A percentile compares a stretch with the other conserved stretches of the same genome.
These are phyloP conservation scores for Suhomyces terraborum DNA, from an alignment of 1,139 yeast genomes.

Conservation along the genomic window DNA sequence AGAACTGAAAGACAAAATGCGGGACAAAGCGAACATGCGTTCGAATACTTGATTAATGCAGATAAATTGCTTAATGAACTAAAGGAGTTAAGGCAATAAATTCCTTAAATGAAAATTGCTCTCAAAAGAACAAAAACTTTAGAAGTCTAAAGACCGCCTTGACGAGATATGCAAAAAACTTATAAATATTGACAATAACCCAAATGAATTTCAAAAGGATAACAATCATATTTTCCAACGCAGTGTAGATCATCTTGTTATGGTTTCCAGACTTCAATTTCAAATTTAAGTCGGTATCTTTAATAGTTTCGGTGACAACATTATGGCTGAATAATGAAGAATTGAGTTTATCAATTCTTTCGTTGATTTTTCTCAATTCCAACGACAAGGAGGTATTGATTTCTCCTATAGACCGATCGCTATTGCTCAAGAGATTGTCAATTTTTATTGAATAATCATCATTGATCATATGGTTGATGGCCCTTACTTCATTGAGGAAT, in stretches of 20 bases:
- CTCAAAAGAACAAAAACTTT: conserved; percentile 28
- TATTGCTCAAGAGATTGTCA: conserved; percentile 66
- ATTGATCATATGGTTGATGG: conserved; percentile 41
- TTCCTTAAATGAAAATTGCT: neutral
- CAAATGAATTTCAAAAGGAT: conserved; percentile 65
- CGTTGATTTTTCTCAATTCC: conserved; percentile 70
- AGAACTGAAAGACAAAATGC: conserved; percentile 6
- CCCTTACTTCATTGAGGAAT: conserved; percentile 38
- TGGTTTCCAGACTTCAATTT: conserved; percentile 29
- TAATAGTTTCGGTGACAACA: conserved; percentile 26
- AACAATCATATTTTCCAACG: conserved; percentile 55
- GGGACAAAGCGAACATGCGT: conserved; percentile 16
- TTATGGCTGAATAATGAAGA: conserved; percentile 30
- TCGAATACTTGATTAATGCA: conserved; percentile 29
- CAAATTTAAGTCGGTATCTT: conserved; percentile 23
- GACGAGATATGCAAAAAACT: conserved; percentile 38
- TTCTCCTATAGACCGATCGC: conserved; percentile 80
- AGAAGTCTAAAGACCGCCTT: conserved; percentile 40
- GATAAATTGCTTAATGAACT: conserved; percentile 26
- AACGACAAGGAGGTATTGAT: conserved; percentile 78
- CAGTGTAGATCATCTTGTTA: conserved; percentile 41
- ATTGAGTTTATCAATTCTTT: conserved; percentile 61
- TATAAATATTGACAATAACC: conserved; percentile 64
- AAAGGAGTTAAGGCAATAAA: conserved; percentile 4
- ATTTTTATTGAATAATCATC: conserved; percentile 52